These are phyloP conservation scores for Zizania palustris DNA, from an alignment of 202 grass and related monocot genomes.

Conservation along the genomic window DNA sequence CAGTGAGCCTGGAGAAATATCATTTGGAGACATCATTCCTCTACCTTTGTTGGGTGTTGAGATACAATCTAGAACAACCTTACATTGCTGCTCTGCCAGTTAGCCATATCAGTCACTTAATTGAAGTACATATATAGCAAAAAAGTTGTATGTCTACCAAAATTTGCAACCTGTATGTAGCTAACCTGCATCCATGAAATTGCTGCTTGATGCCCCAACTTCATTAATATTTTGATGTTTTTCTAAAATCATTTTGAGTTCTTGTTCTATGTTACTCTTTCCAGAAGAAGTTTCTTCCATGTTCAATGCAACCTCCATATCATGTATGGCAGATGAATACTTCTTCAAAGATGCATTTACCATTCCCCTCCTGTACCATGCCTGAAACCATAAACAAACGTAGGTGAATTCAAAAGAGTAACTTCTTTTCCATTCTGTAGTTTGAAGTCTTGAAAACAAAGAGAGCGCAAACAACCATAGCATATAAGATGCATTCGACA, in stretches of 20 bases:
- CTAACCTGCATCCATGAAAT: constrained; percentile 39
- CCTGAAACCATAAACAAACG: constrained; percentile 53
- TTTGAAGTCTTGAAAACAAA: constrained; percentile 31
- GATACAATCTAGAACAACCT: constrained; percentile 59
- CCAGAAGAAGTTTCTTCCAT: constrained; percentile 69
- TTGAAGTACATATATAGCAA: constrained; percentile 5
- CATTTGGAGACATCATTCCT: constrained; percentile 70
- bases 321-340: constrained; percentile 68
- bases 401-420: constrained; percentile 17
- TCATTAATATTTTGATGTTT: constrained; percentile 42
- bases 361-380: constrained; percentile 95
- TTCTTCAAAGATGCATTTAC: constrained; percentile 64
- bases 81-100: constrained; percentile 46
- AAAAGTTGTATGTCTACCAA: constrained; percentile 10
- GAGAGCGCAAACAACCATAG: neutral
- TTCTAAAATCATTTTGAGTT: constrained; percentile 54
- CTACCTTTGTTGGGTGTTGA: constrained; percentile 71
- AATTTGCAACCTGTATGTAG: constrained; percentile 35
- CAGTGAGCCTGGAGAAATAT: constrained; percentile 68
- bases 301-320: constrained; percentile 75
- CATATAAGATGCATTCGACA: constrained; percentile 3
- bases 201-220: constrained; percentile 35
- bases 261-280: constrained; percentile 73
- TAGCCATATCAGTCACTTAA: constrained; percentile 35
- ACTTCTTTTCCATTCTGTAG: constrained; percentile 20